phyloP scores from a whole-genome alignment of 129 eudicot genomes.

The Scalesia atractyloides region DNA sequence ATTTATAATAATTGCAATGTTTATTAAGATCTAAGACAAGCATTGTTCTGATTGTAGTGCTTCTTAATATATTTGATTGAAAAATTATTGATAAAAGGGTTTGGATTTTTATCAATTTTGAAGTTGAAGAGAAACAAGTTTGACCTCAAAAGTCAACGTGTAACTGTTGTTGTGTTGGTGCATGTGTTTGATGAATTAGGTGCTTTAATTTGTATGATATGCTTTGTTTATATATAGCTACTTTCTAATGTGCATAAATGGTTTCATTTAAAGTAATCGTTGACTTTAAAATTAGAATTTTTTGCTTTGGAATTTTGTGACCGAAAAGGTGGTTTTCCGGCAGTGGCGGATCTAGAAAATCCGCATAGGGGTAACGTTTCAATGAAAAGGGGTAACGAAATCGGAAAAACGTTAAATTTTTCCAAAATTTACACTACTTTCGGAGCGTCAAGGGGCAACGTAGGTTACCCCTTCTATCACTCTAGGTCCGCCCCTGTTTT shows the following conservation, averaged over 20 bases:
- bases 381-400: too few relatives aligned
- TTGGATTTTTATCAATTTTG: background rate
- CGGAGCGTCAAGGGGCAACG: too few relatives aligned
- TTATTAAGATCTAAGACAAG: background rate
- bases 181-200: constrained; percentile 12
- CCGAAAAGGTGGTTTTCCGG: too few relatives aligned
- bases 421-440: too few relatives aligned
- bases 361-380: too few relatives aligned
- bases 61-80: background rate
- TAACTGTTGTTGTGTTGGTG: background rate
- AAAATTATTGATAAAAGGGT: background rate
- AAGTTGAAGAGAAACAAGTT: constrained; percentile 13
- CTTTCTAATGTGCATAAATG: background rate
- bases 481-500: too few relatives aligned
- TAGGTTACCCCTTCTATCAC: too few relatives aligned
- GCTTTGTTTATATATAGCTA: background rate
- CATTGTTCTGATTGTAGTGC: background rate
- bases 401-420: too few relatives aligned
- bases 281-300: background rate
- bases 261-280: constrained; percentile 1
- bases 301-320: too few relatives aligned
- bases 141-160: constrained; percentile 22
- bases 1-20: constrained; percentile 1
- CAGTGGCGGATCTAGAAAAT: too few relatives aligned
- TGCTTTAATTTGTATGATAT: constrained; percentile 13